Conservation (phyloP, 352 stramenopile species). For the Ophiocytium majus region DNA sequence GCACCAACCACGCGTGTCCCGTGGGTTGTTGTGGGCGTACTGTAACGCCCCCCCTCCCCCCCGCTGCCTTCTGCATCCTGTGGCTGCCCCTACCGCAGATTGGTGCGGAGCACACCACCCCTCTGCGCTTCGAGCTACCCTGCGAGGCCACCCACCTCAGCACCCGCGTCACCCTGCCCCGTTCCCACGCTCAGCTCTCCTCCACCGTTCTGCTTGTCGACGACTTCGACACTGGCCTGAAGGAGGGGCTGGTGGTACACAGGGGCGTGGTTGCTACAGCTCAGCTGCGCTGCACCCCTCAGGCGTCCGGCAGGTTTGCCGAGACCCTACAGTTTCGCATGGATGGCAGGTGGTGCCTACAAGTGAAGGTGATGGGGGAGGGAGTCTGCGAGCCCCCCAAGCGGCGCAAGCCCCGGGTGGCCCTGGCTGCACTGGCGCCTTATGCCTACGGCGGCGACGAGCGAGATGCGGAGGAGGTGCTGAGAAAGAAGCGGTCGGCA, state of each 20-base stretch:
- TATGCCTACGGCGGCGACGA: neutral
- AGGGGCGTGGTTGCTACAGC: neutral
- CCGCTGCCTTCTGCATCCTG: too few relatives aligned
- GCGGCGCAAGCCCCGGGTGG: too few relatives aligned
- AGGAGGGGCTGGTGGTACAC: neutral
- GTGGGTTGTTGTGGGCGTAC: too few relatives aligned
- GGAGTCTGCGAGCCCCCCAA: neutral
- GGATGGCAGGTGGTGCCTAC: neutral
- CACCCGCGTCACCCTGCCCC: neutral
- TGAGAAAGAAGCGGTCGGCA: neutral
- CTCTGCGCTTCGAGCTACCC: neutral
- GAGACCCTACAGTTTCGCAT: neutral
- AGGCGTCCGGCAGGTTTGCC: neutral
- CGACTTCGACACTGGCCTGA: too few relatives aligned
- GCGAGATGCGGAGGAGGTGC: neutral
- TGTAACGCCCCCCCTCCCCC: too few relatives aligned
- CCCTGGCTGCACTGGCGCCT: too few relatives aligned
- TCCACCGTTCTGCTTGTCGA: neutral
- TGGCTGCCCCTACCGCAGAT: too few relatives aligned
- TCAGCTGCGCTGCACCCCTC: neutral
- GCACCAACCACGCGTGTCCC: too few relatives aligned
- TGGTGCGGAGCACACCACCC: neutral
- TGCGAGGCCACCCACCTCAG: neutral
- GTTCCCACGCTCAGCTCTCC: neutral
- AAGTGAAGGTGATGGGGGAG: neutral